Evolutionary conservation across 1,284 basidiomycete genomes (phyloP).

Genomic region (Peniophora sp.): DNA sequence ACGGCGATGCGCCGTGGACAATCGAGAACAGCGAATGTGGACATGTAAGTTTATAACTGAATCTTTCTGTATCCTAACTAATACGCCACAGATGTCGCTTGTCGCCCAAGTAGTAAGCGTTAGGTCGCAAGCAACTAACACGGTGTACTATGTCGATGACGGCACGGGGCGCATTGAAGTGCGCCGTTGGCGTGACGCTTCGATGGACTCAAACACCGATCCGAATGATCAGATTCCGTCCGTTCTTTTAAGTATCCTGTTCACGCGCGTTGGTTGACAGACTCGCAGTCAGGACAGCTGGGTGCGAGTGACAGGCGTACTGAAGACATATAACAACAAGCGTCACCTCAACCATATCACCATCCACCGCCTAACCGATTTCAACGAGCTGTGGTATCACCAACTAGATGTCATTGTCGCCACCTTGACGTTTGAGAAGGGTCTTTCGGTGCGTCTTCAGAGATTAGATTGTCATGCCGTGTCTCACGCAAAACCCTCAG

Average conservation of each 20-base stretch:
- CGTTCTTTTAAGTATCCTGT: slow-evolving; percentile 4
- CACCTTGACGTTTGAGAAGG: slow-evolving; percentile 28
- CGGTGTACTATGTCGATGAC: slow-evolving; percentile 79
- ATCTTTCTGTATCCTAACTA: no score
- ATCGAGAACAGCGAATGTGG: slow-evolving; percentile 79
- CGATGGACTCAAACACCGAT: slow-evolving; percentile 43
- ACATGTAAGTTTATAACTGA: slow-evolving; percentile 44
- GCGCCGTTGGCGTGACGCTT: slow-evolving; percentile 81
- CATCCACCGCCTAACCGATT: slow-evolving; percentile 63
- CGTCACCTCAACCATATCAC: slow-evolving; percentile 75
- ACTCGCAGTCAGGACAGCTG: slow-evolving; percentile 49
- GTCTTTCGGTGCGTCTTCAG: slow-evolving; percentile 29
- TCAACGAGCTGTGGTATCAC: slow-evolving; percentile 84
- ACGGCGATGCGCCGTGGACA: slow-evolving; percentile 84
- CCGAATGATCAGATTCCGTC: slow-evolving; percentile 43
- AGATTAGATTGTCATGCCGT: no score
- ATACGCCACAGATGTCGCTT: slow-evolving; percentile 46
- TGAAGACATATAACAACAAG: slow-evolving; percentile 84
- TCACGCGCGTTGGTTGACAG: slow-evolving; percentile 29
- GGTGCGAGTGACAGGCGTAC: slow-evolving; percentile 82
- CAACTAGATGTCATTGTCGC: slow-evolving; percentile 48
- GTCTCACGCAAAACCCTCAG: no score
- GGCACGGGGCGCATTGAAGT: slow-evolving; percentile 87
- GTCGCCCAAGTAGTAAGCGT: slow-evolving; percentile 79
- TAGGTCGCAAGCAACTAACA: slow-evolving; percentile 73